phyloP scores from a whole-genome alignment of 2,329 filamentous ascomycete genomes.

The Fusarium palustre region DNA sequence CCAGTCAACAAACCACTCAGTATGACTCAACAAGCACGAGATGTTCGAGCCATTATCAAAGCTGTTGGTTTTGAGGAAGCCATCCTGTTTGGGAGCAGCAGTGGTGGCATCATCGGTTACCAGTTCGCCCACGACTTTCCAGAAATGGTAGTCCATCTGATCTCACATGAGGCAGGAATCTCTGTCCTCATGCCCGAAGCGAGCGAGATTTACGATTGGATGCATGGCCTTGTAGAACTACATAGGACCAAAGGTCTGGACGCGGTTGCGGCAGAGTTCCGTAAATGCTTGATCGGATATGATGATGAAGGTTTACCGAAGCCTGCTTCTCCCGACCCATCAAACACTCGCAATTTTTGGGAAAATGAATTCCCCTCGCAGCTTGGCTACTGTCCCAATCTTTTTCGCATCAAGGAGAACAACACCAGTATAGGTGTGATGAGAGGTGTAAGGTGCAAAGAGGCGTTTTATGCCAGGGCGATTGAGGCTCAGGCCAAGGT shows the following conservation, averaged over 20 bases:
- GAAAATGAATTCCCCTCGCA: not conserved
- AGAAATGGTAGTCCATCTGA: slow-evolving; percentile 1
- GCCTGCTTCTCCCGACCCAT: not conserved
- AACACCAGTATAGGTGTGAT: slow-evolving; percentile 5
- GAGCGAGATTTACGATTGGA: slow-evolving; percentile 3
- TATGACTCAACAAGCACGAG: slow-evolving; percentile 9
- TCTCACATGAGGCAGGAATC: slow-evolving; percentile 1
- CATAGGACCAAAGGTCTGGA: not conserved
- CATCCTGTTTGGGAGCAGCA: not conserved
- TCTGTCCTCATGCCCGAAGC: not conserved
- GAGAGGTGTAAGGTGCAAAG: slow-evolving; percentile 1
- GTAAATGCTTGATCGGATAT: not conserved
- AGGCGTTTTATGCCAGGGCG: not conserved
- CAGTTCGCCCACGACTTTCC: slow-evolving; percentile 25
- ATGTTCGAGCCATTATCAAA: not conserved
- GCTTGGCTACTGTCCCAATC: slow-evolving; percentile 2
- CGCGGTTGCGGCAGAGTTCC: not conserved
- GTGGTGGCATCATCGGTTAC: not conserved
- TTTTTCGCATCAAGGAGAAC: not conserved
- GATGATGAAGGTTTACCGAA: not conserved
- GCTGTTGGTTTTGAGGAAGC: not conserved
- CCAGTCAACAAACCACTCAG: not conserved
- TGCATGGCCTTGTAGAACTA: not conserved
- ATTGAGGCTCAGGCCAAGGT: slow-evolving; percentile 6
- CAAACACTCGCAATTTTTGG: slow-evolving; percentile 10